Conservation (phyloP, 2,329 filamentous ascomycete species). For the Elsinoe batatas region DNA sequence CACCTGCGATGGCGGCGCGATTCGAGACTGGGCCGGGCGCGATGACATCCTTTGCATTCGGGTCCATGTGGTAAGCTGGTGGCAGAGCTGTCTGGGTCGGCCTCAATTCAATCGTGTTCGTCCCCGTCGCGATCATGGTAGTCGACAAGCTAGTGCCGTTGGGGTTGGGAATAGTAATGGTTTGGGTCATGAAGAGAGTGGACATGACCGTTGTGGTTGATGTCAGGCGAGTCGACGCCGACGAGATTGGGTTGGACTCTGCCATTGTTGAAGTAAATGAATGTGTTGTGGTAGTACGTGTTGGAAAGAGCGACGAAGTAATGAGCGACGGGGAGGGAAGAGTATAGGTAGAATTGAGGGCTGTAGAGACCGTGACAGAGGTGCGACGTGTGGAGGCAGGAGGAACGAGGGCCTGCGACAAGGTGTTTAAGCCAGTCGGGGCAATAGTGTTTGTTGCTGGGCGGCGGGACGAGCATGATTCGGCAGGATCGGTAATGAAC, state of each 20-base stretch:
- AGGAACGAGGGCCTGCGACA: constrained; percentile 2
- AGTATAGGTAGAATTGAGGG: constrained; percentile 7
- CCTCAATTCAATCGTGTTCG: constrained; percentile 9
- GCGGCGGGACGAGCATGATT: constrained; percentile 11
- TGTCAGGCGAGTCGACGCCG: constrained; percentile 12
- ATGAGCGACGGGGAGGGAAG: constrained; percentile 11
- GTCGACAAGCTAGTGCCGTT: constrained; percentile 4
- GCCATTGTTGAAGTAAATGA: constrained; percentile 10
- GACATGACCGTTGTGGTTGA: constrained; percentile 12
- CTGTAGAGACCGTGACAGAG: constrained; percentile 1
- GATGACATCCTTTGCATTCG: constrained; percentile 1
- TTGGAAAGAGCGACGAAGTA: constrained; percentile 13
- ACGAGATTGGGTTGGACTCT: not conserved
- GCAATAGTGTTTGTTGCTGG: constrained; percentile 12
- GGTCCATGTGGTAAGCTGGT: constrained; percentile 6
- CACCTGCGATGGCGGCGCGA: constrained; percentile 14
- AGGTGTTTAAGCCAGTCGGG: constrained; percentile 13
- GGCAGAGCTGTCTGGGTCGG: constrained; percentile 4
- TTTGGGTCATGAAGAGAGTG: constrained; percentile 9
- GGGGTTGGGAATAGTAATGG: constrained; percentile 10
- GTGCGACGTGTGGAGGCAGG: constrained; percentile 10
- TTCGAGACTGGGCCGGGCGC: constrained; percentile 1
- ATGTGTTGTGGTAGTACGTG: not conserved
- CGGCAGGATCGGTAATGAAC: constrained; percentile 5
- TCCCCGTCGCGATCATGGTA: not conserved